A percentile compares a stretch with the other conserved stretches of the same genome.
Evolutionary conservation across 75 land plant species (phyloP).

Genomic region (Selaginella tamariscina): DNA sequence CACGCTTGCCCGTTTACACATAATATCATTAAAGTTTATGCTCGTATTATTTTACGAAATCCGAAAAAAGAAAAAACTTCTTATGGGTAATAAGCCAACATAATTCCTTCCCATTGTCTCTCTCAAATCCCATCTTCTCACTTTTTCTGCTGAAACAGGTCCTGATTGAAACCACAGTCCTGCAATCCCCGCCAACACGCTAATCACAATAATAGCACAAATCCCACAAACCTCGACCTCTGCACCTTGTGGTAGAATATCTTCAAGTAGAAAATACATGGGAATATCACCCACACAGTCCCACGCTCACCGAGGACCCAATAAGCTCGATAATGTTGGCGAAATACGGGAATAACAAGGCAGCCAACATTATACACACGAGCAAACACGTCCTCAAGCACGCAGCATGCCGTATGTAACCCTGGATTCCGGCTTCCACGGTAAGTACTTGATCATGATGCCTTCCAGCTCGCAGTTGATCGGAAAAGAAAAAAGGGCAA

Average conservation of each 20-base stretch:
- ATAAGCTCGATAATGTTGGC: slow-evolving; percentile 2
- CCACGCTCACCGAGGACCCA: not conserved
- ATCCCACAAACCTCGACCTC: not conserved
- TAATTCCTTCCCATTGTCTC: no score
- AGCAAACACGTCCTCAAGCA: not conserved
- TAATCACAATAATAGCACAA: not conserved
- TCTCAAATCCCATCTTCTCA: no score
- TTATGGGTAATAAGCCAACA: no score
- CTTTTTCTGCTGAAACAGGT: not conserved
- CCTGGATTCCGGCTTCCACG: not conserved
- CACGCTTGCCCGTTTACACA: no score
- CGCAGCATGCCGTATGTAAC: not conserved
- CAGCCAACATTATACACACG: not conserved
- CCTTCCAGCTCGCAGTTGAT: not conserved
- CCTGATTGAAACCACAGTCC: not conserved
- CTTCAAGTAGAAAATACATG: slow-evolving; percentile 2
- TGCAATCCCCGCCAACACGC: not conserved
- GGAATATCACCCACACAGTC: not conserved
- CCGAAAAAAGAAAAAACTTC: no score
- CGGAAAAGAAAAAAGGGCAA: not conserved
- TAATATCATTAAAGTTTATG: no score
- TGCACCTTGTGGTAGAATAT: not conserved
- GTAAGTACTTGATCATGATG: not conserved
- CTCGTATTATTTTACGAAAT: no score
- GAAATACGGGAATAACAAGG: slow-evolving; percentile 2